Percentiles rank a stretch among this genome's conserved stretches.
Conservation (phyloP, 805 yeast species). For the Saccharomyces kudriavzevii region DNA sequence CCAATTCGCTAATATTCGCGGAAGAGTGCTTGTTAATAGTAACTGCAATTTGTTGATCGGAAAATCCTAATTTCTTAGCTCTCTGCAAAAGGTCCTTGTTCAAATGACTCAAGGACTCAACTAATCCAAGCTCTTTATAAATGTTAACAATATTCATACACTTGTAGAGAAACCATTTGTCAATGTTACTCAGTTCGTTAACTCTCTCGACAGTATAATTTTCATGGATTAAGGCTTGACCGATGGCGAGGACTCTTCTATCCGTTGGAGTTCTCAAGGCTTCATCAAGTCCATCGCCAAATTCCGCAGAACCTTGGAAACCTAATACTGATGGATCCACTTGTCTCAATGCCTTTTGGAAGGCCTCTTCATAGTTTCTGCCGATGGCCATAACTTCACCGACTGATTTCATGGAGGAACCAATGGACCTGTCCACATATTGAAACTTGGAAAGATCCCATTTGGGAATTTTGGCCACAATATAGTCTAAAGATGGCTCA, state of each 20-base stretch:
- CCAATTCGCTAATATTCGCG: constrained; percentile 49
- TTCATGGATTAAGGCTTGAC: constrained; percentile 90
- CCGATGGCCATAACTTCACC: constrained; percentile 99
- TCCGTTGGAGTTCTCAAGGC: constrained; percentile 83
- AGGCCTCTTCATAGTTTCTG: constrained; percentile 92
- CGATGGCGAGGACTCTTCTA: constrained; percentile 96
- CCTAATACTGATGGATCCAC: constrained; percentile 87
- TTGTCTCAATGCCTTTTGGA: constrained; percentile 95
- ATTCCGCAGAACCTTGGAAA: constrained; percentile 75
- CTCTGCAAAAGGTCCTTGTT: constrained; percentile 62
- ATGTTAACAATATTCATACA: constrained; percentile 85
- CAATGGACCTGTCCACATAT: constrained; percentile 87
- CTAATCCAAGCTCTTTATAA: constrained; percentile 70
- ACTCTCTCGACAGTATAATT: constrained; percentile 85
- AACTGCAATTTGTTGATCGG: constrained; percentile 84
- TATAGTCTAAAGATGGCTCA: constrained; percentile 93
- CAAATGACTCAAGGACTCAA: constrained; percentile 49
- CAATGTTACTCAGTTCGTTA: constrained; percentile 86
- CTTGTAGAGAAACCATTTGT: constrained; percentile 91
- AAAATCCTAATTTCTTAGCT: constrained; percentile 91
- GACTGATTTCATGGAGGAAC: constrained; percentile 95
- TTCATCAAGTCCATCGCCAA: constrained; percentile 66
- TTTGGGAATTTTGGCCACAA: constrained; percentile 95
- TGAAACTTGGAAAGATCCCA: constrained; percentile 97
- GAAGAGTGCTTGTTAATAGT: constrained; percentile 48